phyloP scores from a whole-genome alignment of 108 stramenopile species.

The Cyclostephanos tholiformis region DNA sequence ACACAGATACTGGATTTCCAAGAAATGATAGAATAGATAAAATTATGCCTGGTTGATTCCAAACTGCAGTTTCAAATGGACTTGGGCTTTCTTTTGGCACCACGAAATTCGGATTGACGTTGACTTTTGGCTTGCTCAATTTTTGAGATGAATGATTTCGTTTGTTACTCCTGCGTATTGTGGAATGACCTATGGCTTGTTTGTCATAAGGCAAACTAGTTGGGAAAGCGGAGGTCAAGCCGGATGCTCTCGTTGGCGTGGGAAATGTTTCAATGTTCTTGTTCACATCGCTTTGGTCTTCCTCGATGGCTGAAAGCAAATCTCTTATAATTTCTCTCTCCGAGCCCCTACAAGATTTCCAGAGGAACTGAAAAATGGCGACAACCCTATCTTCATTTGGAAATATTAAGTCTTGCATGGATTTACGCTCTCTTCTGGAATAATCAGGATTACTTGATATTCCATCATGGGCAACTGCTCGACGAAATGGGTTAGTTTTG shows the following conservation, averaged over 20 bases:
- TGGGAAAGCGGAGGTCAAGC: neutral
- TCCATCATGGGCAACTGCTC: conserved; percentile 44
- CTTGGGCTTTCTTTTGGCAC: conserved; percentile 58
- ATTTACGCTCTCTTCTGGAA: conserved; percentile 28
- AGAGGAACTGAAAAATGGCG: conserved; percentile 33
- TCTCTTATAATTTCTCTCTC: neutral
- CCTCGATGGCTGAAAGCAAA: conserved; percentile 8
- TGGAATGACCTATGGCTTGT: conserved; percentile 16
- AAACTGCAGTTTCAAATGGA: conserved; percentile 75
- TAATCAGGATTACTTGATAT: conserved; percentile 19
- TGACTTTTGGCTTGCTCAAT: conserved; percentile 5
- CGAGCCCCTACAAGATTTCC: conserved; percentile 12
- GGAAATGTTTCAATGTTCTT: neutral
- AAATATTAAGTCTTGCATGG: conserved; percentile 49
- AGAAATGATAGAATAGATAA: conserved; percentile 65
- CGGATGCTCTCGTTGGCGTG: conserved; percentile 8
- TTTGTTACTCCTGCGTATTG: conserved; percentile 45
- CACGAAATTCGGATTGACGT: conserved; percentile 27
- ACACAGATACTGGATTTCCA: conserved; percentile 84
- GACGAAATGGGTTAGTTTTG: conserved; percentile 57
- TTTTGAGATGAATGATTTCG: conserved; percentile 23
- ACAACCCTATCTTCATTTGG: conserved; percentile 29
- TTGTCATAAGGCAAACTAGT: neutral
- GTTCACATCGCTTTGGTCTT: conserved; percentile 8
- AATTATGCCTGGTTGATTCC: conserved; percentile 68